Percentiles rank a stretch among this genome's conserved stretches.
Conservation (phyloP, 441 rosid species). For the Arabidopsis hybrid region DNA sequence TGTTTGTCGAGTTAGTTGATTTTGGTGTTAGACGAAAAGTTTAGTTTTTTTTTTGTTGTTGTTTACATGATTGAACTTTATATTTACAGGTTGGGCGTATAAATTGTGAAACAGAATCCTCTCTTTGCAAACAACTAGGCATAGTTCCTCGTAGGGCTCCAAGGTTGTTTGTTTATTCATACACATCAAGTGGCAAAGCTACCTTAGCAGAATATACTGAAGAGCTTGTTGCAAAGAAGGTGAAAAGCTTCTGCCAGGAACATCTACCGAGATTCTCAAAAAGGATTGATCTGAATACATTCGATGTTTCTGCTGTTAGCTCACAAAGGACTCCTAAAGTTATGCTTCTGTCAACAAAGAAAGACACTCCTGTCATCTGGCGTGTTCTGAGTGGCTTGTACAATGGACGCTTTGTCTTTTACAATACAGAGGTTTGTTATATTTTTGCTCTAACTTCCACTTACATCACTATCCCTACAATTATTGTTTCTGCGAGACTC, state of each 20-base stretch:
- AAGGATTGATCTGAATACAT: conserved; percentile 52
- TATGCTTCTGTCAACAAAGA: conserved; percentile 84
- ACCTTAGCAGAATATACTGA: conserved; percentile 79
- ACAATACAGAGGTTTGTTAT: conserved; percentile 68
- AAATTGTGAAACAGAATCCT: conserved; percentile 75
- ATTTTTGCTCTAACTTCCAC: conserved; percentile 16
- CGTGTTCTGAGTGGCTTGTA: conserved; percentile 88
- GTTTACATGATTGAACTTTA: conserved; percentile 10
- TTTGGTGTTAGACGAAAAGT: not conserved
- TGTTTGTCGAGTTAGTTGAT: conserved; percentile 15
- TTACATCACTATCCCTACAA: not conserved
- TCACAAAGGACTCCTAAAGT: conserved; percentile 58
- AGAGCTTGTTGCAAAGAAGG: conserved; percentile 59
- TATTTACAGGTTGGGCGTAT: conserved; percentile 71
- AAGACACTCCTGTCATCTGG: conserved; percentile 84
- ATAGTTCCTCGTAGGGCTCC: conserved; percentile 61
- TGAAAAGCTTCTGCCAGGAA: conserved; percentile 79
- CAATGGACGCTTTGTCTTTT: conserved; percentile 64
- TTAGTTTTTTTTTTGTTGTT: not conserved
- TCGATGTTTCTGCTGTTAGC: conserved; percentile 49
- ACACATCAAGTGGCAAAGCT: conserved; percentile 57
- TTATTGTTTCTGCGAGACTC: not conserved
- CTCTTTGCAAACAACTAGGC: conserved; percentile 75
- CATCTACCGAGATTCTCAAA: conserved; percentile 81
- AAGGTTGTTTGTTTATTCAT: conserved; percentile 71